These are phyloP conservation scores for Wickerhamomyces tratensis DNA, from an alignment of 805 yeast species.

Conservation along the genomic window DNA sequence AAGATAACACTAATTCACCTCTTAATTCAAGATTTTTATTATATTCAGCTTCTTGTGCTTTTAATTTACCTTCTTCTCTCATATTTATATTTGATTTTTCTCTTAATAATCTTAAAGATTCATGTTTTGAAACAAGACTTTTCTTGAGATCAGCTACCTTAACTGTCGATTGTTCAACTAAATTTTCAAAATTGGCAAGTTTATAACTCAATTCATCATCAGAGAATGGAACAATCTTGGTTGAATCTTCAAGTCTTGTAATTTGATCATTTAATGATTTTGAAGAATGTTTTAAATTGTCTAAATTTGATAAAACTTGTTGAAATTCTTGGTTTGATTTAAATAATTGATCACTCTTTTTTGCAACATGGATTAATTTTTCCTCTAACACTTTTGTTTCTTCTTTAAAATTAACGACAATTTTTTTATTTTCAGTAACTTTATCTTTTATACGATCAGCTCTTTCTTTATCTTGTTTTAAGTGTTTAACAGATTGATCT, in stretches of 20 bases:
- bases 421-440: constrained; percentile 30
- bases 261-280: constrained; percentile 40
- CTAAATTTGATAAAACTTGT: constrained; percentile 52
- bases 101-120: constrained; percentile 19
- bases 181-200: constrained; percentile 30
- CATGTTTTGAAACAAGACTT: constrained; percentile 14
- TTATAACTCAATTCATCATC: constrained; percentile 29
- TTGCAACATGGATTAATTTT: constrained; percentile 43
- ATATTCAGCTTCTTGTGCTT: constrained; percentile 31
- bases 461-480: constrained; percentile 62
- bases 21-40: constrained; percentile 13
- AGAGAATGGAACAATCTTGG: constrained; percentile 35
- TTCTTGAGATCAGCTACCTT: constrained; percentile 18
- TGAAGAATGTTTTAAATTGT: constrained; percentile 41
- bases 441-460: constrained; percentile 49
- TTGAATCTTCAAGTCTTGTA: constrained; percentile 35
- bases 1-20: constrained; percentile 8
- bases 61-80: constrained; percentile 46
- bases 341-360: constrained; percentile 54
- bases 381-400: constrained; percentile 40
- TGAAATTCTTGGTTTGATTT: constrained; percentile 77
- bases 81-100: constrained; percentile 26
- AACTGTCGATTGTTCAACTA: constrained; percentile 19
- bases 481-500: constrained; percentile 70
- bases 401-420: constrained; percentile 33